phyloP scores from a whole-genome alignment of 768 basidiomycete species.

The Kwoniella dendrophila region DNA sequence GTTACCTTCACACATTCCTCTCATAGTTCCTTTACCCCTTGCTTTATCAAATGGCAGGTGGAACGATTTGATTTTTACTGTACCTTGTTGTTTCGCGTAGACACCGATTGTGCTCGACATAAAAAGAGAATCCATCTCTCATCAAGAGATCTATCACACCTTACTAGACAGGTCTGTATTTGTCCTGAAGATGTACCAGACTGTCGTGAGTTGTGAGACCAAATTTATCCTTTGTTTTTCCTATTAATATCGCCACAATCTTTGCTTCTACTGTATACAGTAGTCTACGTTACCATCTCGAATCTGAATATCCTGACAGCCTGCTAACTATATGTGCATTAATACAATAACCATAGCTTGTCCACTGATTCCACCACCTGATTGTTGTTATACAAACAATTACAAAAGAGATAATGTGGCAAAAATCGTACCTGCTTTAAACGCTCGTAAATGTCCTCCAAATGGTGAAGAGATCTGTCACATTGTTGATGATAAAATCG shows the following conservation, averaged over 20 bases:
- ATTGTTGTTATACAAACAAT: neutral
- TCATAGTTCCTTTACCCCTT: neutral
- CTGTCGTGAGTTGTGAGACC: slow-evolving; percentile 11
- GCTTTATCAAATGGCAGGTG: neutral
- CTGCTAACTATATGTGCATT: no score
- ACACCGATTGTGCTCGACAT: neutral
- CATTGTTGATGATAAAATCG: neutral
- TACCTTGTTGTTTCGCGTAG: neutral
- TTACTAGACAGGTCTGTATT: slow-evolving; percentile 2
- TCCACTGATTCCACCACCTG: neutral
- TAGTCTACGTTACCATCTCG: neutral
- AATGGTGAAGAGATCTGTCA: slow-evolving; percentile 4
- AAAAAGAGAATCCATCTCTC: slow-evolving; percentile 4
- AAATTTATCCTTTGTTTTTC: no score
- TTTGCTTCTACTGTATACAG: no score
- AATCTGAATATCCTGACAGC: neutral
- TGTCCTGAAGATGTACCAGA: slow-evolving; percentile 7
- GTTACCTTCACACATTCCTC: neutral
- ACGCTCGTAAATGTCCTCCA: neutral
- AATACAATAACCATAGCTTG: neutral
- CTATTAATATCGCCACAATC: neutral
- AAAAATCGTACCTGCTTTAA: neutral
- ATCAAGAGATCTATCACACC: neutral
- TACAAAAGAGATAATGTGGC: neutral
- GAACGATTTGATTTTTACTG: neutral